Percentiles rank a stretch among this genome's conserved stretches.
Conservation (phyloP, 2,329 filamentous ascomycete species). For the Ophiocordyceps camponoti-rufipedis region DNA sequence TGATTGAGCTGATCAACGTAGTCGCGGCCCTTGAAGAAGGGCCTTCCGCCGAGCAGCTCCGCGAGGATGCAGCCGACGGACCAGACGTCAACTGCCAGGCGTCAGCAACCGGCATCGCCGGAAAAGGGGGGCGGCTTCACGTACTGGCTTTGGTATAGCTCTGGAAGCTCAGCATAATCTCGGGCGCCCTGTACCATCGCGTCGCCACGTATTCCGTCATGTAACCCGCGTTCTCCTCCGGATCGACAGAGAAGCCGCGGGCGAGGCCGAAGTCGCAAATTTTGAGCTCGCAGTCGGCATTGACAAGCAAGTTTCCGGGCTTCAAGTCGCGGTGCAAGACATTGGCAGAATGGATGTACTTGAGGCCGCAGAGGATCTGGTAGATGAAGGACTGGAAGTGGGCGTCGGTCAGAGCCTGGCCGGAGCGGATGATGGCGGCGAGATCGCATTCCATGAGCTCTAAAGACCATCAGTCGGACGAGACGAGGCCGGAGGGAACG, state of each 20-base stretch:
- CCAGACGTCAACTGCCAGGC: constrained; percentile 76
- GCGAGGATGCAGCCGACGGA: constrained; percentile 96
- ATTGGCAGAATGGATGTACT: constrained; percentile 98
- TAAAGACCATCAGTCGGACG: constrained; percentile 17
- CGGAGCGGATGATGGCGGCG: constrained; percentile 92
- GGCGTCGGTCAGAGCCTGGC: constrained; percentile 90
- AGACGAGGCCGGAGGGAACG: no score
- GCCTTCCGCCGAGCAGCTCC: constrained; percentile 84
- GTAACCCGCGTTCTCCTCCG: constrained; percentile 95
- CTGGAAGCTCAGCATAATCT: constrained; percentile 99
- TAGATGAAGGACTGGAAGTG: constrained; percentile 99
- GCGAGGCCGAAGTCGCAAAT: constrained; percentile 97
- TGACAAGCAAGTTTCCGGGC: constrained; percentile 91
- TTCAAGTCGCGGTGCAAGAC: constrained; percentile 94
- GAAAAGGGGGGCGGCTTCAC: constrained; percentile 12
- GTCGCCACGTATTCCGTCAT: constrained; percentile 99
- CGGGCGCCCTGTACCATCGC: constrained; percentile 83
- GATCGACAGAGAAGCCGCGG: constrained; percentile 89
- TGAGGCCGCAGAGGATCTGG: constrained; percentile 95
- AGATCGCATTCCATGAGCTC: constrained; percentile 99
- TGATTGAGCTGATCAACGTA: constrained; percentile 99
- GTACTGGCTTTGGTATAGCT: constrained; percentile 99
- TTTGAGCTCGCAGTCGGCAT: constrained; percentile 98
- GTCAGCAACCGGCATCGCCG: not conserved
- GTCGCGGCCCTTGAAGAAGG: constrained; percentile 98